Evolutionary conservation across 306 rosid genomes (phyloP), one percentile per base, ranked within the genome.

Genomic region (Elaeagnus macrophylla): DNA sequence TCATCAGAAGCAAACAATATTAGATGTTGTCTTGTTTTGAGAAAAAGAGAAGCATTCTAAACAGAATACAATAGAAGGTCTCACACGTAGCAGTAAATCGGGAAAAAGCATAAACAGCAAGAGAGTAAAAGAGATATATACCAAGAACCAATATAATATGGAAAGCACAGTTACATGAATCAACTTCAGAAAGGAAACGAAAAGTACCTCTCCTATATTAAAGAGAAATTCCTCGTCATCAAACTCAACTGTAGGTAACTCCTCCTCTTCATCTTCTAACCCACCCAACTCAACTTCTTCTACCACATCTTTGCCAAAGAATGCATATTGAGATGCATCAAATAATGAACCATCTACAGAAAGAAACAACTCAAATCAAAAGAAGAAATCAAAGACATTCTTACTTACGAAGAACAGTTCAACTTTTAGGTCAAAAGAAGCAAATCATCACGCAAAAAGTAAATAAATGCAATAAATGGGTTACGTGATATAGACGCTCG

Each of bases 291-390:
- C 95, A 68, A 89, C 80, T 72, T 84, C 99, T 66, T 75, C 84
- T 39, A 75, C 68, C 32, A 59, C 79, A 61, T 85, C 82, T 67
- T 85, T 78, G 20, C 95, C 86, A 43, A 89, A 85, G 64, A 85
- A 89, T 41, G 94, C 97, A 72, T 89, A 89, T 61, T 81, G 97
- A 3, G 97, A 82, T 70, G 97, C 86, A 65, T 89, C 97, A 67
- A 89, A 89, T 65, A 82, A 72, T 16, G 77, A 55, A 57, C 60
- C 81, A 59, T 57, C 85, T 67, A 69, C 75, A 74, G 36, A 50
- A 70, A 43, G 60, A 18, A 66, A 63, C 25, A 44, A 75, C 16
- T 39, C 17, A 16, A 25, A 48, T 64, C 46, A 58, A 32, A 44
- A 6, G 8, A 47, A 42, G 10, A 42, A 9, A 42, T 42, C 10